Percentiles rank a stretch among this genome's conserved stretches.
These are phyloP conservation scores for Cnidoscolus chayamansa DNA, from an alignment of 441 rosid species.

Conservation along the genomic window DNA sequence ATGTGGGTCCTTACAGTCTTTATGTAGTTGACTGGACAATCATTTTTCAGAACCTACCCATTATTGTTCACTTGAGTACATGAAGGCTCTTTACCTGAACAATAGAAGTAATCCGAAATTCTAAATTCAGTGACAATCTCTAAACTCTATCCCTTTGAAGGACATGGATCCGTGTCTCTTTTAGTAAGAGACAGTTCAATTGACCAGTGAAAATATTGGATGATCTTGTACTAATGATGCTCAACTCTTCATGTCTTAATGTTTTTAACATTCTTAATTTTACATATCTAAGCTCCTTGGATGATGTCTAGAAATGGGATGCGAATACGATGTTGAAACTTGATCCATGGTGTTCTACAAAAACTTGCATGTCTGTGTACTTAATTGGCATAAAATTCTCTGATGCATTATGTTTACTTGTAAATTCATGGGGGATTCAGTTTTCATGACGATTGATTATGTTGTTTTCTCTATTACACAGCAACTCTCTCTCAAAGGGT, in stretches of 20 bases:
- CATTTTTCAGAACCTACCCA: background rate
- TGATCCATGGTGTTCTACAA: no score
- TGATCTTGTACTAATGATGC: no score
- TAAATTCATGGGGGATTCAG: background rate
- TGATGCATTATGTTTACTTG: background rate
- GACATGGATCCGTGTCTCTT: no score
- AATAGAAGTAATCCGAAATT: background rate
- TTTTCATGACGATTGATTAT: constrained; percentile 22
- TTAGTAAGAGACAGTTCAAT: no score
- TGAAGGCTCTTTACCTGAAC: background rate
- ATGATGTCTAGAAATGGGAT: no score
- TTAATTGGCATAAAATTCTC: background rate
- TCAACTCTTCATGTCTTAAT: no score
- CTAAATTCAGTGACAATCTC: background rate
- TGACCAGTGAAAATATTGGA: no score
- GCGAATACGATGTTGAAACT: no score
- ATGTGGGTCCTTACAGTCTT: constrained; percentile 7
- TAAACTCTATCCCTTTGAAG: no score
- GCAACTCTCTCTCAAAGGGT: constrained; percentile 97
- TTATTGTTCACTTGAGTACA: background rate
- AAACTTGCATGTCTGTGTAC: background rate
- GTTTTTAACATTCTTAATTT: no score
- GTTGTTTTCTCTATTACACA: constrained; percentile 32
- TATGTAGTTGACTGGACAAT: background rate
- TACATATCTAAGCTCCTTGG: no score